Percentiles rank a stretch among this genome's conserved stretches.
These are phyloP conservation scores for Pilobolus umbonatus DNA, from an alignment of 192 early-diverging fungal genomes.

Conservation along the genomic window DNA sequence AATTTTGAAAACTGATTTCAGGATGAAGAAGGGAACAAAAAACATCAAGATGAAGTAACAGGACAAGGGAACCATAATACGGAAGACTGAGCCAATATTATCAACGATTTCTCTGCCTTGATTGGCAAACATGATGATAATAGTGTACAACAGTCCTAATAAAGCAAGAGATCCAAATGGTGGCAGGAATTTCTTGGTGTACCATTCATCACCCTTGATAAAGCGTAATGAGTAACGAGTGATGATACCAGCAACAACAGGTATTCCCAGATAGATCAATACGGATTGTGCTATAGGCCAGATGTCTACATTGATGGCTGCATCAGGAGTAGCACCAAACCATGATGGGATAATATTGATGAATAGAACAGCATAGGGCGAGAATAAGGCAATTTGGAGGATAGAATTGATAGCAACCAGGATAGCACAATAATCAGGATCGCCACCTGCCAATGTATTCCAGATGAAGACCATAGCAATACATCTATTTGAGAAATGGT, in stretches of 20 bases:
- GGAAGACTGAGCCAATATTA: conserved; percentile 55
- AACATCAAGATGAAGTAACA: conserved; percentile 61
- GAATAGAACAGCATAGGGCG: conserved; percentile 56
- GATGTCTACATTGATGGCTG: conserved; percentile 38
- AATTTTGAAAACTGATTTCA: conserved; percentile 28
- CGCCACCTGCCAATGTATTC: conserved; percentile 64
- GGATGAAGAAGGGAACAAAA: conserved; percentile 39
- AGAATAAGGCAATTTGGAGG: conserved; percentile 59
- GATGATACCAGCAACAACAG: conserved; percentile 52
- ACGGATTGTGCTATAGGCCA: conserved; percentile 53
- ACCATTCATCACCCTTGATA: conserved; percentile 40
- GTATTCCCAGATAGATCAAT: conserved; percentile 64
- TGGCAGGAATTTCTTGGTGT: conserved; percentile 51
- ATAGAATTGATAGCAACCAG: conserved; percentile 67
- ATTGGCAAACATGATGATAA: conserved; percentile 65
- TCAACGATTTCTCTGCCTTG: conserved; percentile 57
- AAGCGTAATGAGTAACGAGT: conserved; percentile 43
- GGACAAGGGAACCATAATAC: conserved; percentile 57
- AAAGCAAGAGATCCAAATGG: conserved; percentile 50
- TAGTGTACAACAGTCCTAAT: conserved; percentile 60
- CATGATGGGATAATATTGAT: conserved; percentile 44
- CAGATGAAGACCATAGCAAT: conserved; percentile 81
- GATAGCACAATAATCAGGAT: conserved; percentile 64
- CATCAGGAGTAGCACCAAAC: conserved; percentile 24
- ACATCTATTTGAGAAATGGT: conserved; percentile 40